phyloP scores from a whole-genome alignment of 2,329 filamentous ascomycete species.

The Chalaropsis thielavioides region DNA sequence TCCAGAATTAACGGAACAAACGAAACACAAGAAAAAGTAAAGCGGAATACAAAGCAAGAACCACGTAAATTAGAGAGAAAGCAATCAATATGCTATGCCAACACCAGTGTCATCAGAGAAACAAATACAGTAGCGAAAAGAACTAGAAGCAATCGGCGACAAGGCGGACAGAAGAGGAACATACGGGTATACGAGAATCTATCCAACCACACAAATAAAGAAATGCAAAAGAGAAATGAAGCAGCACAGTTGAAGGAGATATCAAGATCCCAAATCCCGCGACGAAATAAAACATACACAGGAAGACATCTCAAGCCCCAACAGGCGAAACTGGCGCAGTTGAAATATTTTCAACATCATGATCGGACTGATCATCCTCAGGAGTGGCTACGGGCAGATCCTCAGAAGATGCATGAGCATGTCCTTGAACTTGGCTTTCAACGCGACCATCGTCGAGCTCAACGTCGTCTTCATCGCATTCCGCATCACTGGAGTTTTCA shows the following conservation, averaged over 20 bases:
- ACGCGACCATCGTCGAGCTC: background rate
- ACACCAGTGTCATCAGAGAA: constrained; percentile 5
- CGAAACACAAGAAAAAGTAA: background rate
- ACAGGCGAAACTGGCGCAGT: constrained; percentile 24
- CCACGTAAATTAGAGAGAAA: background rate
- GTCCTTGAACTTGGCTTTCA: background rate
- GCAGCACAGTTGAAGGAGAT: background rate
- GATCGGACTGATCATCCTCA: constrained; percentile 4
- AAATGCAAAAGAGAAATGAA: constrained; percentile 1
- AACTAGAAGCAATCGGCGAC: background rate
- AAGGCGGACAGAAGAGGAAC: background rate
- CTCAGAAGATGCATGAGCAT: constrained; percentile 15
- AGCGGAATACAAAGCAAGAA: background rate
- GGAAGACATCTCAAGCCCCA: constrained; percentile 22
- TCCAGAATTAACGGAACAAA: background rate
- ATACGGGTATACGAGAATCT: constrained; percentile 1
- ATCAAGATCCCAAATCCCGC: background rate
- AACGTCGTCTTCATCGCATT: constrained; percentile 2
- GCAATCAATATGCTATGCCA: constrained; percentile 8
- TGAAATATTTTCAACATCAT: constrained; percentile 21
- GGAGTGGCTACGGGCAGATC: constrained; percentile 19
- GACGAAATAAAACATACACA: background rate
- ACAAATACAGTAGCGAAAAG: constrained; percentile 5
- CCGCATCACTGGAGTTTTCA: constrained; percentile 26
- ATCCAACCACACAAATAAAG: constrained; percentile 1